A percentile compares a stretch with the other conserved stretches of the same genome.
phyloP scores from a whole-genome alignment of 306 rosid species.

The Cercis canadensis region DNA sequence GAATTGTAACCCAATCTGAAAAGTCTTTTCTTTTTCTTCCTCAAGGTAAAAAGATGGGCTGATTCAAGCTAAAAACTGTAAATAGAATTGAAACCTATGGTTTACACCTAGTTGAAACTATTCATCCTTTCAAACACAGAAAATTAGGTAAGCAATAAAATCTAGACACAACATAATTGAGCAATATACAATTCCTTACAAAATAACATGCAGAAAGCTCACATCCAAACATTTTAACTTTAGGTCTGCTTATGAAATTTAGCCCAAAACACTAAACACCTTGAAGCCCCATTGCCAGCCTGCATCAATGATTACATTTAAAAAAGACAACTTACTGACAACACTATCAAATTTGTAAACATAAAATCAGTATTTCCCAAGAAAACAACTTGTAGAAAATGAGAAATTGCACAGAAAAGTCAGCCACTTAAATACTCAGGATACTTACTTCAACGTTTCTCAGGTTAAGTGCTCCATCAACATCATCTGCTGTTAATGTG shows the following conservation, averaged over 20 bases:
- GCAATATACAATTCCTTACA: conserved; percentile 20
- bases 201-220: conserved; percentile 8
- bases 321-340: conserved; percentile 14
- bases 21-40: too few species aligned
- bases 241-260: conserved; percentile 11
- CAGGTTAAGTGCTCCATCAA: conserved; percentile 83
- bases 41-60: not conserved
- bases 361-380: not conserved
- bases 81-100: conserved; percentile 23
- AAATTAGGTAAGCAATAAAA: not conserved
- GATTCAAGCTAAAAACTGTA: not conserved
- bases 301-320: conserved; percentile 1
- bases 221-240: conserved; percentile 25
- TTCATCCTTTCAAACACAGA: not conserved
- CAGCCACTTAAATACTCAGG: not conserved
- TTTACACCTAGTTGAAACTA: not conserved
- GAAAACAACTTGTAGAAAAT: not conserved
- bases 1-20: too few species aligned
- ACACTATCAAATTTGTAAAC: conserved; percentile 10
- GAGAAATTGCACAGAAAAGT: not conserved
- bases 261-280: conserved; percentile 1
- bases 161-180: not conserved
- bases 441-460: conserved; percentile 83
- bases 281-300: conserved; percentile 5
- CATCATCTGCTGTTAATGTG: conserved; percentile 70